phyloP scores from a whole-genome alignment of 306 rosid species.

The Geum urbanum region DNA sequence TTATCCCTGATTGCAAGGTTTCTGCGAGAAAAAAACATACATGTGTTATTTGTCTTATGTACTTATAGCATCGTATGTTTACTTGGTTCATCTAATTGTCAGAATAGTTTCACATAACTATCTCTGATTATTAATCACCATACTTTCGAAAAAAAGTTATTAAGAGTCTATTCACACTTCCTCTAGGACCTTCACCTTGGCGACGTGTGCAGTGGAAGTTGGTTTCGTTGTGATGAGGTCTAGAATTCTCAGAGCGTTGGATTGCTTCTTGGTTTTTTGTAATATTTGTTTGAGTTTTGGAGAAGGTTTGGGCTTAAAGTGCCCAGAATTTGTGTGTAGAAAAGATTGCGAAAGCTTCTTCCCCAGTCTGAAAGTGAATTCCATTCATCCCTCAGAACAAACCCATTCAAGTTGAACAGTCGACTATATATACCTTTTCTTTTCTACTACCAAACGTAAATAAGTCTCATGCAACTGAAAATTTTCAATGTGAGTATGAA shows the following conservation, averaged over 20 bases:
- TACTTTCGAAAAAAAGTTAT: too few species aligned
- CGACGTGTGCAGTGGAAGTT: conserved; percentile 20
- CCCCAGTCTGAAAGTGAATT: conserved; percentile 4
- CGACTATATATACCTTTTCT: background rate
- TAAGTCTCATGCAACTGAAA: too few species aligned
- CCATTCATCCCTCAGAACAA: background rate
- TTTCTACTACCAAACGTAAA: background rate
- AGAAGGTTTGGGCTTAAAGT: conserved; percentile 32
- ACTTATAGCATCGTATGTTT: too few species aligned
- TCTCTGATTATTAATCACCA: too few species aligned
- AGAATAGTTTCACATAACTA: too few species aligned
- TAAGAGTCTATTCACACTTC: too few species aligned
- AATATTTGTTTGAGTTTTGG: conserved; percentile 22
- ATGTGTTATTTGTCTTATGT: too few species aligned
- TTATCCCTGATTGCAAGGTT: too few species aligned
- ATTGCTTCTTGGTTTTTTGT: conserved; percentile 17
- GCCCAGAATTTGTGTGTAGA: conserved; percentile 10
- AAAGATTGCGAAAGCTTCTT: conserved; percentile 3
- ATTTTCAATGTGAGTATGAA: too few species aligned
- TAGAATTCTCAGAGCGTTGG: conserved; percentile 47
- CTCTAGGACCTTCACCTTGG: too few species aligned
- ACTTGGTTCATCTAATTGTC: too few species aligned
- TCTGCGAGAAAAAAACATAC: too few species aligned
- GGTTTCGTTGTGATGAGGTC: conserved; percentile 41
- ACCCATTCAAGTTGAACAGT: background rate